Evolutionary conservation across 192 early-diverging fungal genomes (phyloP), one percentile per base, ranked within the genome.

Genomic region (Radiomyces spectabilis): DNA sequence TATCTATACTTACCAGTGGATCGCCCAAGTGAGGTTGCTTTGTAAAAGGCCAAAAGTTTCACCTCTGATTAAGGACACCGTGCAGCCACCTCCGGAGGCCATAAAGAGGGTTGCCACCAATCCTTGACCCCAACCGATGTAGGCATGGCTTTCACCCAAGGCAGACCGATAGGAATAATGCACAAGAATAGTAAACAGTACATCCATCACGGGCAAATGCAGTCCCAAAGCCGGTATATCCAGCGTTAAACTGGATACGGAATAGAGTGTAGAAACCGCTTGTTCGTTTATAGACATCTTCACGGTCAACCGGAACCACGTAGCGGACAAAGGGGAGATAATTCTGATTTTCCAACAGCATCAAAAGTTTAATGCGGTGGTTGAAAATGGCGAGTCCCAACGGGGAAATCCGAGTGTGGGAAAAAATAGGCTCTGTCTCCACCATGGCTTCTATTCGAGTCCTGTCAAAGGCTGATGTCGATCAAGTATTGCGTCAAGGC

Each of bases 71-170:
- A 63, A 38, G 12, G 32, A 31, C 4, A 55, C 45, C 2, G 61
- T 55, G 30, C 35, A 63, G 6, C 52, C 52, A 21, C 61, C 61
- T 12, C 61, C 61, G 15, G 52, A 41, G 26, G 61, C 52, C 51
- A 63, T 63, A 33, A 63, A 31, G 18, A 49, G 10, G 21, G 53
- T 47, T 22, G 61, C 53, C 5, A 63, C 18, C 22, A 49, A 46
- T 31, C 61, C 61, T 41, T 63, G 61, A 7, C 54, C 33, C 61
- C 61, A 63, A 16, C 52, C 53, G 37, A 63, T 63, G n/a, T 46
- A 44, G 16, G 26, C 45, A 43, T 48, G 46, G 33, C 55, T 63
- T 7, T 25, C 26, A 13, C 46, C 46, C 7, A 48, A 27, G 15
- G 24, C 27, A 13, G 21, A 27, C 15, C 24, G 15, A 26, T 48